A percentile compares a stretch with the other conserved stretches of the same genome.
These are phyloP conservation scores for Fraxinus quadrangulata DNA, from an alignment of 257 asterid genomes.

Conservation along the genomic window DNA sequence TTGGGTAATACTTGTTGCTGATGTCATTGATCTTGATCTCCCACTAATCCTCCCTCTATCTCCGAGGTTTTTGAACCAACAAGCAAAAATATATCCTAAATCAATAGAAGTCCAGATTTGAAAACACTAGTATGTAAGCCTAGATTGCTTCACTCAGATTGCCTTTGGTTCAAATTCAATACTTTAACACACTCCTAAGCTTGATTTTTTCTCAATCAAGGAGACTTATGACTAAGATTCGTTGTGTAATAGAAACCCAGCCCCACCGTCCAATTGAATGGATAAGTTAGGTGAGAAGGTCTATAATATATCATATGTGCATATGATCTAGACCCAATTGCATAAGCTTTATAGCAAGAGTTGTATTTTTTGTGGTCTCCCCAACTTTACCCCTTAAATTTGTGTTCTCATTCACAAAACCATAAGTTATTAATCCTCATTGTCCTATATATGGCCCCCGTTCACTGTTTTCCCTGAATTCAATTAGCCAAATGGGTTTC, in stretches of 20 bases:
- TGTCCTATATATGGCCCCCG: background rate
- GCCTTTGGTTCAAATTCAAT: conserved; percentile 8
- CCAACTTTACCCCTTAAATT: background rate
- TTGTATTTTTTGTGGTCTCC: background rate
- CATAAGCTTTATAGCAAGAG: background rate
- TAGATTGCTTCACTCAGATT: background rate
- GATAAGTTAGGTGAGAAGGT: background rate
- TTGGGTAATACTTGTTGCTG: background rate
- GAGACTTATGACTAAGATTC: conserved; percentile 8
- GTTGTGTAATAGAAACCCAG: background rate
- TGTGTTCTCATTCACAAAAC: background rate
- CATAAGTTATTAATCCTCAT: background rate
- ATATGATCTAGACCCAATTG: background rate
- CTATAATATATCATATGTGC: conserved; percentile 5
- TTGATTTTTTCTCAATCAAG: background rate
- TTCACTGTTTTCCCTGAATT: background rate
- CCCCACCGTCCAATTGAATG: background rate
- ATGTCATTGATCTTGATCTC: background rate
- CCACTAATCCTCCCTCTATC: background rate
- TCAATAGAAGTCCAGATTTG: background rate
- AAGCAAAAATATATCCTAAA: background rate
- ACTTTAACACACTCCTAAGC: background rate
- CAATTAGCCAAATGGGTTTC: background rate
- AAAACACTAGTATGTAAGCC: background rate
- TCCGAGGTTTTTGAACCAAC: background rate